Percentiles rank a stretch among this genome's conserved stretches.
Conservation (phyloP, 495 filamentous ascomycete genomes). For the Daldinia loculata region DNA sequence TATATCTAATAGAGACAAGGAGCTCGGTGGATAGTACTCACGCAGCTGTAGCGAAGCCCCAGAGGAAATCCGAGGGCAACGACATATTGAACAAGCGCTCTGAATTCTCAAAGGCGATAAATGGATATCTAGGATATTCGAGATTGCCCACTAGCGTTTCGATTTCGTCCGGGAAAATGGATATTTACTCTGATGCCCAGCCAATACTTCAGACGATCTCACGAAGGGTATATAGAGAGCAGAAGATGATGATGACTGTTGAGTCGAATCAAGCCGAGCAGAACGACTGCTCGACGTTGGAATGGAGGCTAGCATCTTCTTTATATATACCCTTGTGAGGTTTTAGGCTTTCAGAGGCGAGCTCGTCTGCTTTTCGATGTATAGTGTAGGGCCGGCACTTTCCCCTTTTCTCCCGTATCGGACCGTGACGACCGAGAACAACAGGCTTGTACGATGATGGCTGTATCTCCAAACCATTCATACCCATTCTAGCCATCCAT, state of each 20-base stretch:
- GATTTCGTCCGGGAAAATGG: conserved; percentile 45
- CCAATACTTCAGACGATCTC: conserved; percentile 40
- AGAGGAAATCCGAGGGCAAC: conserved; percentile 78
- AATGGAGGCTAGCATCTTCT: conserved; percentile 36
- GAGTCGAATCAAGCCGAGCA: conserved; percentile 27
- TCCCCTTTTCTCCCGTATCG: conserved; percentile 57
- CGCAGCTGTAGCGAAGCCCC: conserved; percentile 85
- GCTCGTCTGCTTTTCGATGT: conserved; percentile 15
- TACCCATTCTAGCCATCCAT: conserved; percentile 29
- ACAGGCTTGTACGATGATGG: conserved; percentile 44
- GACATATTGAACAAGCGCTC: conserved; percentile 50
- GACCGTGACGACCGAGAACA: conserved; percentile 60
- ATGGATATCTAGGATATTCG: conserved; percentile 35
- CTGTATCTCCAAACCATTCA: conserved; percentile 41
- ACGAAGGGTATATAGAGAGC: conserved; percentile 6
- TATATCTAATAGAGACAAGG: conserved; percentile 6
- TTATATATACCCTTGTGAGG: conserved; percentile 43
- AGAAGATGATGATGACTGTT: conserved; percentile 22
- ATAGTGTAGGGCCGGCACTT: conserved; percentile 40
- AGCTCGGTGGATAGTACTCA: conserved; percentile 49
- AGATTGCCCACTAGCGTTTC: conserved; percentile 29
- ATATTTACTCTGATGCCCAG: conserved; percentile 31
- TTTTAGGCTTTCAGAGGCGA: conserved; percentile 4
- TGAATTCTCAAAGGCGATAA: conserved; percentile 13
- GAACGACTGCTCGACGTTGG: conserved; percentile 25